Conservation (phyloP, 1,284 basidiomycete species). For the Sphaerobolus stellatus region DNA sequence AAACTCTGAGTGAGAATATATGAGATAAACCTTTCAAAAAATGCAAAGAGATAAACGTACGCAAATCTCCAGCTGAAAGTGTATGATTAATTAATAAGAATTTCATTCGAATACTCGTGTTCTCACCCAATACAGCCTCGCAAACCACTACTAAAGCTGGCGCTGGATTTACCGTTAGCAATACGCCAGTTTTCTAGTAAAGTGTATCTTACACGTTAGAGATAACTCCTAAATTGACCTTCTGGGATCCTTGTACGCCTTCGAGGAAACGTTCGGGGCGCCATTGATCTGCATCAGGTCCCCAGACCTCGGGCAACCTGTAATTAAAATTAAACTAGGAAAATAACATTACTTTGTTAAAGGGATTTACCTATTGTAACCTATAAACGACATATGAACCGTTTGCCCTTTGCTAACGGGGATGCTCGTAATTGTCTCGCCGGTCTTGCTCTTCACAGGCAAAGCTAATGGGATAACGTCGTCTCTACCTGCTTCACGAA, state of each 20-base stretch:
- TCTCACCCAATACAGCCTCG: not conserved
- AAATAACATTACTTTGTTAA: not conserved
- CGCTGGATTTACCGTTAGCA: not conserved
- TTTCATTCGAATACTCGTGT: not conserved
- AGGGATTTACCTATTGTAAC: conserved; percentile 16
- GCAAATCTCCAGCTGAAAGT: not conserved
- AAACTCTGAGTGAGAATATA: not conserved
- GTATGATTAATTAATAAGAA: not conserved
- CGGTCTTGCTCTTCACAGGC: conserved; percentile 34
- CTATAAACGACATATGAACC: conserved; percentile 27
- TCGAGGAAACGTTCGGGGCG: not conserved
- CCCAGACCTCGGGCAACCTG: too few species aligned
- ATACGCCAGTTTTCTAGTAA: not conserved
- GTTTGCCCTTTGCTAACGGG: conserved; percentile 39
- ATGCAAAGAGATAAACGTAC: not conserved
- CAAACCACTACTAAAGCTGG: not conserved
- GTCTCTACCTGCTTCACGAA: conserved; percentile 38
- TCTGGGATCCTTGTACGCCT: not conserved
- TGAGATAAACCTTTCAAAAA: not conserved
- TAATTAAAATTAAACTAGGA: not conserved
- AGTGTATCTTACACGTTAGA: not conserved
- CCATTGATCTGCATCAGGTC: not conserved
- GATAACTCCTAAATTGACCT: not conserved
- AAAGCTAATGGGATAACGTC: conserved; percentile 44
- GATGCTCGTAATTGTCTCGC: conserved; percentile 32